These are phyloP conservation scores for Venturia pyrina DNA, from an alignment of 2,329 filamentous ascomycete species.

Conservation along the genomic window DNA sequence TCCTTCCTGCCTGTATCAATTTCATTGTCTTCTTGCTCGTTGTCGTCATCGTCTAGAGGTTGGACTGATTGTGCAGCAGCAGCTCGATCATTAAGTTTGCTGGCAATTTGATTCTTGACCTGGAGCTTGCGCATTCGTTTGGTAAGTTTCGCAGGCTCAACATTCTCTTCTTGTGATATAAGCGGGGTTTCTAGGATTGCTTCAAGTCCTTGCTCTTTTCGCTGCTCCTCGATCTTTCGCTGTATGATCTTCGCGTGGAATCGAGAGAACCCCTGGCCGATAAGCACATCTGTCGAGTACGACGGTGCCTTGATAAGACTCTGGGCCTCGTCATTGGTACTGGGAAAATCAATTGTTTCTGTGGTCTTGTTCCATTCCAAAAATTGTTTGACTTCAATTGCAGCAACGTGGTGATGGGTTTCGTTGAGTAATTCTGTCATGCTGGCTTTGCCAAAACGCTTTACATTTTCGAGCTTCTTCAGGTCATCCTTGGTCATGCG, in stretches of 20 bases:
- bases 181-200: background rate
- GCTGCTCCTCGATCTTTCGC: background rate
- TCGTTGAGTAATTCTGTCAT: background rate
- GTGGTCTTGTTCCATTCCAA: slow-evolving; percentile 1
- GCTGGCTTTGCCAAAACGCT: background rate
- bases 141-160: background rate
- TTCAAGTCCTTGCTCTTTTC: background rate
- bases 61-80: background rate
- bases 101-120: background rate
- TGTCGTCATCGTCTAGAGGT: background rate
- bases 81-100: background rate
- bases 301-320: slow-evolving; percentile 1
- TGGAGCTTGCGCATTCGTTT: slow-evolving; percentile 4
- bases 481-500: background rate
- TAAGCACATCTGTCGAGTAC: background rate
- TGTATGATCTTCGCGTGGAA: background rate
- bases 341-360: background rate
- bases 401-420: background rate
- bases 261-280: background rate
- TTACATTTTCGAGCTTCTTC: background rate
- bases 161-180: background rate
- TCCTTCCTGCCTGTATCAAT: background rate
- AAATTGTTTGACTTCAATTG: background rate
- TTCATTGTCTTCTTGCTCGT: background rate
- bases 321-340: background rate